A percentile compares a stretch with the other conserved stretches of the same genome.
Evolutionary conservation across 2,329 filamentous ascomycete species (phyloP).

Genomic region (Zasmidium angulare): DNA sequence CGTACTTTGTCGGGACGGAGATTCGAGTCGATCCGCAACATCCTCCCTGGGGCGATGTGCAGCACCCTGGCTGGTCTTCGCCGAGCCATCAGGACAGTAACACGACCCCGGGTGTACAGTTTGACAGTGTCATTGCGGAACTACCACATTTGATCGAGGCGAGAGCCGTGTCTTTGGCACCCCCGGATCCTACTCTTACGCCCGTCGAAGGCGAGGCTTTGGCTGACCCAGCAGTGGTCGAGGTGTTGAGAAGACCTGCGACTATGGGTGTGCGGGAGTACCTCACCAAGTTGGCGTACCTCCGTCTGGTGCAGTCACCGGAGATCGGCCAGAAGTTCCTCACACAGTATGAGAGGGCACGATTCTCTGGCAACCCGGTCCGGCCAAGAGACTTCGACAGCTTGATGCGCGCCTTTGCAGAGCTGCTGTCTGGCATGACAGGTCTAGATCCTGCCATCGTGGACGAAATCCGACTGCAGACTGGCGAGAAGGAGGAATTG

Average conservation of each 20-base stretch:
- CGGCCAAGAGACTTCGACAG: constrained; percentile 69
- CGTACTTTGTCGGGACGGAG: constrained; percentile 31
- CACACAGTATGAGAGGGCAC: constrained; percentile 74
- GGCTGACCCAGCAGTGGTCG: constrained; percentile 54
- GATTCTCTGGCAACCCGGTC: constrained; percentile 73
- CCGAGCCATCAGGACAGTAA: constrained; percentile 59
- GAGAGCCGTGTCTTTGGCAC: constrained; percentile 83
- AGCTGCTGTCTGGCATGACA: constrained; percentile 73
- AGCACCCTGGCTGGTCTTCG: constrained; percentile 85
- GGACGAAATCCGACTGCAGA: constrained; percentile 38
- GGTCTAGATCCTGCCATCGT: constrained; percentile 59
- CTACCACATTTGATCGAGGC: constrained; percentile 89
- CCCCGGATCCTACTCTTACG: constrained; percentile 51
- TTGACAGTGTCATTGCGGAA: constrained; percentile 76
- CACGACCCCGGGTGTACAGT: constrained; percentile 79
- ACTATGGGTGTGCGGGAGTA: constrained; percentile 79
- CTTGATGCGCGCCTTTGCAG: constrained; percentile 82
- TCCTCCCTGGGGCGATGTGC: constrained; percentile 77
- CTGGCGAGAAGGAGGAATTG: constrained; percentile 11
- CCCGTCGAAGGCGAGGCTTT: constrained; percentile 36
- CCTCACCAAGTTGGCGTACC: constrained; percentile 64
- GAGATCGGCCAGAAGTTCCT: constrained; percentile 63
- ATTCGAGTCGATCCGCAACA: constrained; percentile 43
- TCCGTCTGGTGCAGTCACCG: constrained; percentile 62
- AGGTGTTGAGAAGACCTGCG: constrained; percentile 67